These are phyloP conservation scores for Arachis stenosperma DNA, from an alignment of 306 rosid genomes.

Conservation along the genomic window DNA sequence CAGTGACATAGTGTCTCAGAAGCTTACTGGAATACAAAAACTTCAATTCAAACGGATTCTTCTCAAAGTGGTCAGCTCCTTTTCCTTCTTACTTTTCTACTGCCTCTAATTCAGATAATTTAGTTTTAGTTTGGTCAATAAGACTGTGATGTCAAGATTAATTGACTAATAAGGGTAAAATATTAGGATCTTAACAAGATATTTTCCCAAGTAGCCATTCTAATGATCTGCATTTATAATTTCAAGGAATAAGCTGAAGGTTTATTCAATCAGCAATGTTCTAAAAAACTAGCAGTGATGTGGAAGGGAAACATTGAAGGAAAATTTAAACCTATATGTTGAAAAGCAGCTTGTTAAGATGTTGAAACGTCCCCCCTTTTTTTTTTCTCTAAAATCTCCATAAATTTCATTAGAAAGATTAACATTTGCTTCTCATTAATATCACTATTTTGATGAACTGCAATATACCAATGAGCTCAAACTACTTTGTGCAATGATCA, in stretches of 20 bases:
- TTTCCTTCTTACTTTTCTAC: constrained; percentile 13
- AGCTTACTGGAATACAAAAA: constrained; percentile 85
- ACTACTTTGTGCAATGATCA: background rate
- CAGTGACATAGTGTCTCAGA: constrained; percentile 87
- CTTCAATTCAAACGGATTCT: constrained; percentile 72
- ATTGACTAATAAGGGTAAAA: background rate
- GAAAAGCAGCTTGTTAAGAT: constrained; percentile 28
- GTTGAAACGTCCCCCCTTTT: background rate
- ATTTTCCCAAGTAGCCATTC: too few species aligned
- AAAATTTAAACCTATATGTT: constrained; percentile 14
- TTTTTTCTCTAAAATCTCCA: background rate
- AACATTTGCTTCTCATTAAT: constrained; percentile 8
- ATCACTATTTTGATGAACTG: background rate
- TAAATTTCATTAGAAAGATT: background rate
- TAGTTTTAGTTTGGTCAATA: background rate
- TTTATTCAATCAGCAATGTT: too few species aligned
- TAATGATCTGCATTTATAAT: too few species aligned
- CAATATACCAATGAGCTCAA: too few species aligned
- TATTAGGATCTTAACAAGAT: too few species aligned
- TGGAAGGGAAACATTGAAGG: constrained; percentile 11
- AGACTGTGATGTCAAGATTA: background rate
- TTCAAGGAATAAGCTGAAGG: too few species aligned
- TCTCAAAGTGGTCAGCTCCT: constrained; percentile 74
- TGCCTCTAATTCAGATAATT: background rate
- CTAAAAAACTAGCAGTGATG: background rate